A percentile compares a stretch with the other conserved stretches of the same genome.
These are phyloP conservation scores for Cyclotella kingstonii DNA, from an alignment of 108 stramenopile species.

Conservation along the genomic window DNA sequence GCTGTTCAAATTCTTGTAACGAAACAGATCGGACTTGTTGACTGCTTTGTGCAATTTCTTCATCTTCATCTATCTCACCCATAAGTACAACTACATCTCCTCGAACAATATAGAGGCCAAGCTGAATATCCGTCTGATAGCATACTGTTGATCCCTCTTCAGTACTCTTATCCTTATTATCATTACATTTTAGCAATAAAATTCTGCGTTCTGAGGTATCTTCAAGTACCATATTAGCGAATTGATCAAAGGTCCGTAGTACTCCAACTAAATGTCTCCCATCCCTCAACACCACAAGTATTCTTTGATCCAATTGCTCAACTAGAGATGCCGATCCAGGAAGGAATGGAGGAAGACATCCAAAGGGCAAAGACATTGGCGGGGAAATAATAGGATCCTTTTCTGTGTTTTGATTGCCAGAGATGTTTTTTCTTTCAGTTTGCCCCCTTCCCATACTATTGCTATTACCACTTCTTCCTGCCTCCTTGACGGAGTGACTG, in stretches of 20 bases:
- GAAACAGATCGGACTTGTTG: slow-evolving; percentile 48
- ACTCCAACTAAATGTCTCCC: slow-evolving; percentile 91
- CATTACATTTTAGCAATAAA: slow-evolving; percentile 44
- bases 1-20: slow-evolving; percentile 56
- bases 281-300: slow-evolving; percentile 90
- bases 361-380: slow-evolving; percentile 65
- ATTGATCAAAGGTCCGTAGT: slow-evolving; percentile 93
- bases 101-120: slow-evolving; percentile 86
- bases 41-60: slow-evolving; percentile 24
- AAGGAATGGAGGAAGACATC: slow-evolving; percentile 84
- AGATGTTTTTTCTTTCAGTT: background rate
- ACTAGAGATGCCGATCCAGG: slow-evolving; percentile 92
- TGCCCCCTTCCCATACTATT: background rate
- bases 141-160: slow-evolving; percentile 42
- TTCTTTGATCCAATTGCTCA: slow-evolving; percentile 87
- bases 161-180: slow-evolving; percentile 3
- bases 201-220: slow-evolving; percentile 90
- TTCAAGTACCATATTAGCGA: slow-evolving; percentile 89
- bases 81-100: slow-evolving; percentile 91
- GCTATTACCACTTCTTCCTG: slow-evolving; percentile 14
- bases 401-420: too few species aligned
- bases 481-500: background rate
- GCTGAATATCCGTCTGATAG: slow-evolving; percentile 81
- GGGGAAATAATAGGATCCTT: slow-evolving; percentile 5
- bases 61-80: slow-evolving; percentile 75